phyloP scores from a whole-genome alignment of 495 filamentous ascomycete species.

The Terfezia claveryi region DNA sequence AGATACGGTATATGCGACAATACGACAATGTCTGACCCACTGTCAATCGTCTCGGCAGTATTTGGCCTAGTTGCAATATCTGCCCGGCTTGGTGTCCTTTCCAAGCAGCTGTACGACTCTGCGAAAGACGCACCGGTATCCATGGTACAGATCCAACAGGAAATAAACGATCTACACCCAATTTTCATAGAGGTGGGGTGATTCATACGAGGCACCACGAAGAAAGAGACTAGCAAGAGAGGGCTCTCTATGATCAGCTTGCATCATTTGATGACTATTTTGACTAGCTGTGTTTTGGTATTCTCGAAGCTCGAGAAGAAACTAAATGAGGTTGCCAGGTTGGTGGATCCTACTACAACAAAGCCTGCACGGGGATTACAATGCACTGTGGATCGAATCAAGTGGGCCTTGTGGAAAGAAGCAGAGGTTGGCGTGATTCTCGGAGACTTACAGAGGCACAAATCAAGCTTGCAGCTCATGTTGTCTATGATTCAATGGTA shows the following conservation, averaged over 20 bases:
- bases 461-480: neutral
- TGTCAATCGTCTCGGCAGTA: neutral
- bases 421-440: neutral
- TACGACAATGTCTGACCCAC: neutral
- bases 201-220: neutral
- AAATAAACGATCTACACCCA: neutral
- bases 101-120: neutral
- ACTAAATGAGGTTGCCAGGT: neutral
- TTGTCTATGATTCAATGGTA: neutral
- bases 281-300: neutral
- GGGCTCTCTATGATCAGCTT: neutral
- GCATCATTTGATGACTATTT: neutral
- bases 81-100: neutral
- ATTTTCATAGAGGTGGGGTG: neutral
- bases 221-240: neutral
- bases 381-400: neutral
- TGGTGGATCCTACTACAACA: neutral
- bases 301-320: neutral
- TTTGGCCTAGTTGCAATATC: neutral
- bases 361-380: neutral
- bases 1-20: neutral
- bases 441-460: neutral
- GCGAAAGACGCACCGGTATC: neutral
- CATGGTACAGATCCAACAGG: neutral
- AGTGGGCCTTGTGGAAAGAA: neutral